Conservation (phyloP, 106 monocot genomes). For the Hemerocallis citrina region DNA sequence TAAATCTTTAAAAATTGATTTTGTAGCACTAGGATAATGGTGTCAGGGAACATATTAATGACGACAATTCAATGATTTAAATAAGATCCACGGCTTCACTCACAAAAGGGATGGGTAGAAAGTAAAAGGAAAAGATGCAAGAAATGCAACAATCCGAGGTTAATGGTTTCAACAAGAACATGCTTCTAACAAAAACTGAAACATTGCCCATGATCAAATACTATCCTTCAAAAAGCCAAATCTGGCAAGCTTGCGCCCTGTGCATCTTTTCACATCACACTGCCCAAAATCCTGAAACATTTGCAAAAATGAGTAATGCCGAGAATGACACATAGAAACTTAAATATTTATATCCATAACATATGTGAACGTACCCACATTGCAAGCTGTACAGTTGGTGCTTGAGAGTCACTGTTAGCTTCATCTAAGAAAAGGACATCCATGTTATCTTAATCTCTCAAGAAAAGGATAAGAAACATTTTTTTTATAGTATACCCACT, state of each 20-base stretch:
- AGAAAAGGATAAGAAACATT: not conserved
- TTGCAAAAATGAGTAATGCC: not conserved
- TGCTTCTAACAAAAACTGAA: not conserved
- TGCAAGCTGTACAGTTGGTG: conserved; percentile 69
- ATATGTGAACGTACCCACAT: conserved; percentile 93
- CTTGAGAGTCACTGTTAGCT: conserved; percentile 25
- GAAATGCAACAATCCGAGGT: not conserved
- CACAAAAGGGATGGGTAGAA: not conserved
- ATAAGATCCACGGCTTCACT: not conserved
- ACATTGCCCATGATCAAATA: conserved; percentile 8
- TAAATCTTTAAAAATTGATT: too few species aligned
- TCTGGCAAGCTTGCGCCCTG: conserved; percentile 90
- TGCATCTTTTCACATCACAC: conserved; percentile 90
- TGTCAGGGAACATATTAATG: too few species aligned
- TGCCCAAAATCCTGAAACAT: conserved; percentile 86
- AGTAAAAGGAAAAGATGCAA: not conserved
- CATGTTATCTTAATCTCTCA: not conserved
- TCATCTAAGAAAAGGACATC: conserved; percentile 38
- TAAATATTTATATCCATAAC: not conserved
- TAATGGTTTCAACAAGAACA: not conserved
- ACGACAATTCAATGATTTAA: too few species aligned
- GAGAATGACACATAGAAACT: not conserved
- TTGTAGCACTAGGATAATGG: too few species aligned
- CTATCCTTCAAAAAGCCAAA: conserved; percentile 85
- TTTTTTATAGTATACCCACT: not conserved